Percentiles rank a stretch among this genome's conserved stretches.
Conservation (phyloP, 2,329 filamentous ascomycete genomes). For the Neocucurbitaria cava region DNA sequence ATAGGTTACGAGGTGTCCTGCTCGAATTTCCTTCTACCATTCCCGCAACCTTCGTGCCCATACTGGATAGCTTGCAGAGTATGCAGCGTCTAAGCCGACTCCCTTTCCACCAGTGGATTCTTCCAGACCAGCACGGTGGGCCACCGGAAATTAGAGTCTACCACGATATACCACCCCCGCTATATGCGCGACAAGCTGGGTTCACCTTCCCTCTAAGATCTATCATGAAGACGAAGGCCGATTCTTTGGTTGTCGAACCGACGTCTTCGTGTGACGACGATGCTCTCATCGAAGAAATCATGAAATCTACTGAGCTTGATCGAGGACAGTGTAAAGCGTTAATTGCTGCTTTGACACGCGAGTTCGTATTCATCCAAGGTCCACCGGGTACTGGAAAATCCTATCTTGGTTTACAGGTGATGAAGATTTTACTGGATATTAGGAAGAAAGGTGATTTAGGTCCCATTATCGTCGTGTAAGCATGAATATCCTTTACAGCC, state of each 20-base stretch:
- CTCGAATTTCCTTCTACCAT: slow-evolving; percentile 39
- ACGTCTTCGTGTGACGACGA: slow-evolving; percentile 21
- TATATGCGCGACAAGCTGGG: slow-evolving; percentile 27
- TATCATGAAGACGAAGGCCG: slow-evolving; percentile 16
- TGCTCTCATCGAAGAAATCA: slow-evolving; percentile 19
- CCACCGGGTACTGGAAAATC: slow-evolving; percentile 75
- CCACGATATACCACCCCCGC: slow-evolving; percentile 32
- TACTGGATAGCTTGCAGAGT: slow-evolving; percentile 30
- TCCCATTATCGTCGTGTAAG: slow-evolving; percentile 53
- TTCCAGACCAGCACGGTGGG: slow-evolving; percentile 20
- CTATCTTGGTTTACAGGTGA: slow-evolving; percentile 66
- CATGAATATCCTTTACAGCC: too few species aligned
- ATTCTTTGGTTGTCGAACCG: slow-evolving; percentile 13
- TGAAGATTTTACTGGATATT: slow-evolving; percentile 61
- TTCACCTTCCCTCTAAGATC: slow-evolving; percentile 30
- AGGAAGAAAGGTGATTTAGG: slow-evolving; percentile 47
- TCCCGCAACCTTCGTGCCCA: slow-evolving; percentile 39
- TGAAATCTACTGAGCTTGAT: slow-evolving; percentile 55
- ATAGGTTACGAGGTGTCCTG: slow-evolving; percentile 20
- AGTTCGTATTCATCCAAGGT: slow-evolving; percentile 70
- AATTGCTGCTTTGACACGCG: slow-evolving; percentile 59
- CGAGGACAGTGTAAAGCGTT: slow-evolving; percentile 58
- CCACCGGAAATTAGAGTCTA: not conserved
- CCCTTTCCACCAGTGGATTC: slow-evolving; percentile 37
- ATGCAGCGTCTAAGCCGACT: slow-evolving; percentile 34